Base-by-base conservation (phyloP, 164 flowering plant species). In the Aristolochia contorta region DNA sequence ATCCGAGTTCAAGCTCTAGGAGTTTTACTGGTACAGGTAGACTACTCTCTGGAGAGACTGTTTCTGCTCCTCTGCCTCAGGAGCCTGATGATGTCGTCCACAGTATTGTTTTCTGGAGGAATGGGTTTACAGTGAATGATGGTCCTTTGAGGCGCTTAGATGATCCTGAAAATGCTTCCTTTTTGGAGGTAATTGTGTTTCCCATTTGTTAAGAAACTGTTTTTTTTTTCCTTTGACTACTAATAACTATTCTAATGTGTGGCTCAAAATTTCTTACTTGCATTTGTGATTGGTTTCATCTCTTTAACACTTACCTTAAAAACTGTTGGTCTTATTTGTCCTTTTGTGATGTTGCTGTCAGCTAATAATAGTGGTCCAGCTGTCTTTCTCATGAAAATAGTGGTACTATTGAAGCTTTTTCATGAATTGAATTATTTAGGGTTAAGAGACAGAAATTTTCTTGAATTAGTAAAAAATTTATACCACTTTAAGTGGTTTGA, bases 81-180 rank as follows among this genome's bases (percentile, higher is more conserved):
- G 43, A 37, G 18, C 84, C 93, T 62, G 83, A 84, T 53, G 58
- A 48, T 50, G 68, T 83, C 18, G 68, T 59, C 25, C 93, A 84
- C 78, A 78, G 64, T 47, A 78, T 87, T 59, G 66, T 76, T 57
- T 86, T 91, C 49, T 91, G 93, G 96, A 78, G 77, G n/a, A 83
- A 87, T 78, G 97, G 97, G 5, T 91, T 91, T 70, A 86, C 85
- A 54, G 82, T 87, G 2, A 74, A 87, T 79, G 89, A 87, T 75
- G 97, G 97, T 24, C 97, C 97, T 57, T 71, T 91, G 64, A 74
- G 97, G 65, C 74, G 84, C 65, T 57, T 84, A 69, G 91, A 86
- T 65, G 93, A 91, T 74, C 91, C 91, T 56, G 85, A 72, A 71
- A 91, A 88, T 78, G 87, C 85, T 37, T 49, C 83, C 60, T 80